Conservation (phyloP, 441 rosid genomes). For the Cnidoscolus chayamansa region DNA sequence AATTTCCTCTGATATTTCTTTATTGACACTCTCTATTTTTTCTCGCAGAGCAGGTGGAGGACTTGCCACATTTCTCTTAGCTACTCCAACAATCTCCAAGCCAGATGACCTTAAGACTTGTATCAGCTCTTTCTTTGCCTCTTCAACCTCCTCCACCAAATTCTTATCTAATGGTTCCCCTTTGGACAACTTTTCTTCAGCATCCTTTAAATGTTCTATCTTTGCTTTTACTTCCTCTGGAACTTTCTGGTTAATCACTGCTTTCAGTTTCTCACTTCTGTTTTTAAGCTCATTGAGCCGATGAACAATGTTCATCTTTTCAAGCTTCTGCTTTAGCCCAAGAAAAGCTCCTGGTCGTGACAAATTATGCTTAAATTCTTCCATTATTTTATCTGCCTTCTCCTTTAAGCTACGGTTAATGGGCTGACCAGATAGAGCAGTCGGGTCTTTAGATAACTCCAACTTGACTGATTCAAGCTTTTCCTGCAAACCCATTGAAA, state of each 20-base stretch:
- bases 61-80: slow-evolving; percentile 22
- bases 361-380: slow-evolving; percentile 34
- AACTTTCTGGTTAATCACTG: slow-evolving; percentile 34
- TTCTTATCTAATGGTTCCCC: slow-evolving; percentile 30
- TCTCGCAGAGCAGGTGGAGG: slow-evolving; percentile 24
- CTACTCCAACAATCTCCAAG: slow-evolving; percentile 35
- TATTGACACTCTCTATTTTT: slow-evolving; percentile 24
- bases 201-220: slow-evolving; percentile 29
- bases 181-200: slow-evolving; percentile 30
- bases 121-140: slow-evolving; percentile 33
- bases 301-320: slow-evolving; percentile 34
- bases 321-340: slow-evolving; percentile 45
- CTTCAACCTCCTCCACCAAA: slow-evolving; percentile 29
- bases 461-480: slow-evolving; percentile 38
- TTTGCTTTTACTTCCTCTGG: slow-evolving; percentile 36
- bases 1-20: slow-evolving; percentile 31
- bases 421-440: slow-evolving; percentile 18
- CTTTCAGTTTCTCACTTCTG: slow-evolving; percentile 35
- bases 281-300: slow-evolving; percentile 33
- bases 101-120: slow-evolving; percentile 32
- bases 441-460: slow-evolving; percentile 37
- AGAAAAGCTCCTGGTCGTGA: slow-evolving; percentile 45
- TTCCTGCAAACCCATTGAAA: slow-evolving; percentile 43
- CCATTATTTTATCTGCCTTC: slow-evolving; percentile 35
- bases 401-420: slow-evolving; percentile 25